phyloP scores from a whole-genome alignment of 2,329 filamentous ascomycete species.

The Simplicillium sp. region DNA sequence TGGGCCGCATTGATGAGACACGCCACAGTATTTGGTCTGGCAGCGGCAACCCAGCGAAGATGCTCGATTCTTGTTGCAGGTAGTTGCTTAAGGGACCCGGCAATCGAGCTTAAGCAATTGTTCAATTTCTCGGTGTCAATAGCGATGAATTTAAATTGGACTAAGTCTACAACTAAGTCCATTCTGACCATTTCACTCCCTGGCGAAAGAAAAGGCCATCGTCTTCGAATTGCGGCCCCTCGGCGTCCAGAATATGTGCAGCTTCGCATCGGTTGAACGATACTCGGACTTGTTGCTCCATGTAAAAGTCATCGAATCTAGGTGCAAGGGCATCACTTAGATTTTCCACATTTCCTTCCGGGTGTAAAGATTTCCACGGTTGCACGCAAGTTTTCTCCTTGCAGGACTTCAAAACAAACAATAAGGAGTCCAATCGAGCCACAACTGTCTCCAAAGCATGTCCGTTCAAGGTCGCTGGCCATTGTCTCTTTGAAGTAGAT shows the following conservation, averaged over 20 bases:
- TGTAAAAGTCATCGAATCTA: neutral
- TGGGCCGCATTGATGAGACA: too few species aligned
- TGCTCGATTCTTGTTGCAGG: too few species aligned
- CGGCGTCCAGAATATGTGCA: conserved; percentile 44
- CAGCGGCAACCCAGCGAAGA: too few species aligned
- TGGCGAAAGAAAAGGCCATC: conserved; percentile 15
- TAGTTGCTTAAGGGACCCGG: too few species aligned
- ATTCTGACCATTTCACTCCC: conserved; percentile 16
- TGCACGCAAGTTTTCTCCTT: conserved; percentile 8
- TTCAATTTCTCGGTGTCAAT: too few species aligned
- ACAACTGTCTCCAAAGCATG: neutral
- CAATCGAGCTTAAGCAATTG: too few species aligned
- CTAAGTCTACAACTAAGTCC: conserved; percentile 14
- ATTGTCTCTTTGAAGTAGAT: neutral
- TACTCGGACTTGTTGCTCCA: neutral
- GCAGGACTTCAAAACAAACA: neutral
- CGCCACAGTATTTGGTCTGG: too few species aligned
- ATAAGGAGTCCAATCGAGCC: neutral
- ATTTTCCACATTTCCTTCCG: neutral
- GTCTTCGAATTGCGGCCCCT: conserved; percentile 37
- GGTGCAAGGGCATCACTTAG: neutral
- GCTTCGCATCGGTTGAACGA: conserved; percentile 41
- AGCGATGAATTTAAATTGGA: too few species aligned
- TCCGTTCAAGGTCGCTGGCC: neutral
- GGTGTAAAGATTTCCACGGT: neutral